A percentile compares a stretch with the other conserved stretches of the same genome.
Evolutionary conservation across 2,329 filamentous ascomycete species (phyloP).

Genomic region (Pseudopyrenochaeta lycopersici): DNA sequence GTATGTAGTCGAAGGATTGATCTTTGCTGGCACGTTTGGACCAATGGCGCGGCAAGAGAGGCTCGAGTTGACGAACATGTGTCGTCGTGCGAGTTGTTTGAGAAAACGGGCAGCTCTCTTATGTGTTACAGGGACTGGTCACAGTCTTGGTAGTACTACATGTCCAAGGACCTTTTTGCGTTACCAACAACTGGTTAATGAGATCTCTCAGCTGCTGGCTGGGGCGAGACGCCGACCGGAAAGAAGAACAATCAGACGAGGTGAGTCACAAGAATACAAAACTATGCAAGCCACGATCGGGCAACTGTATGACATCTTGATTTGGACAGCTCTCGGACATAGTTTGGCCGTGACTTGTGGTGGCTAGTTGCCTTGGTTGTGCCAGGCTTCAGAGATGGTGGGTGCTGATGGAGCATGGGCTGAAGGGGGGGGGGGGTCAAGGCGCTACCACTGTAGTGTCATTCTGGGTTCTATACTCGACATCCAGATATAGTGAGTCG

Average conservation of each 20-base stretch:
- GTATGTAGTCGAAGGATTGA: background rate
- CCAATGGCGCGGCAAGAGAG: background rate
- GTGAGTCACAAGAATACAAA: background rate
- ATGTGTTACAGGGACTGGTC: background rate
- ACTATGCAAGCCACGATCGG: constrained; percentile 1
- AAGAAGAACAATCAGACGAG: constrained; percentile 4
- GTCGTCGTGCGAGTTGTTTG: background rate
- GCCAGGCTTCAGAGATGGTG: background rate
- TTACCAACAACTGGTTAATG: background rate
- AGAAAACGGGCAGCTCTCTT: background rate
- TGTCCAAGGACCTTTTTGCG: background rate
- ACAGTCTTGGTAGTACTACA: background rate
- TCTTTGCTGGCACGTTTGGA: background rate
- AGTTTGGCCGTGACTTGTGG: constrained; percentile 1
- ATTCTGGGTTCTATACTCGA: background rate
- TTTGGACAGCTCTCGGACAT: background rate
- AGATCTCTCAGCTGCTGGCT: background rate
- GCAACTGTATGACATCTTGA: background rate
- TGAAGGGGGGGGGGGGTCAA: constrained; percentile 9
- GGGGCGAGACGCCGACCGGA: background rate
- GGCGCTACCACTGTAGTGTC: background rate
- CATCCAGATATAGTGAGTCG: too few species aligned
- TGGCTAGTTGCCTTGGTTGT: constrained; percentile 18
- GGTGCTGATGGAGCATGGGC: constrained; percentile 6
- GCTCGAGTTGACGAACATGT: background rate